Conservation (phyloP, 495 filamentous ascomycete genomes). For the Apiosordaria backusii region DNA sequence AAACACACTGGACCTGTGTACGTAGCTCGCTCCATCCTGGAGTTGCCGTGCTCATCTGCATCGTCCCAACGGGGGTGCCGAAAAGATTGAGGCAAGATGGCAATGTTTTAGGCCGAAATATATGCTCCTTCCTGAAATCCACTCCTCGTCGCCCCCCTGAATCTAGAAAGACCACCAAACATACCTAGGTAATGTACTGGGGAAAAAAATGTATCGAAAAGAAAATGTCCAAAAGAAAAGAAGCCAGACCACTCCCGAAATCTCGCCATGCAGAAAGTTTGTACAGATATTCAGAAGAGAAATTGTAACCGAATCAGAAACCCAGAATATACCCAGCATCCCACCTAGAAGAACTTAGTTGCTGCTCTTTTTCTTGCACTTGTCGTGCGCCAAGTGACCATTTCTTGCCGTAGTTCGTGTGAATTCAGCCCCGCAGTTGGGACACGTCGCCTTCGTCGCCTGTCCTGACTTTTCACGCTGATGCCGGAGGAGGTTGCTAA, state of each 20-base stretch:
- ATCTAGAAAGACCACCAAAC: background rate
- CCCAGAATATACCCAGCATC: background rate
- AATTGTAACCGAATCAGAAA: background rate
- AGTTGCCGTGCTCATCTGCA: background rate
- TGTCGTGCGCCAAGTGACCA: slow-evolving; percentile 82
- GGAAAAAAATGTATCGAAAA: background rate
- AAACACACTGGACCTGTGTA: no score
- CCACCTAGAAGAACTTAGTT: slow-evolving; percentile 20
- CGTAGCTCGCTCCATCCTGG: background rate
- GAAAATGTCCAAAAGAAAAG: background rate
- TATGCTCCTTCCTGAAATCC: background rate
- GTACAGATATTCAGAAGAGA: slow-evolving; percentile 3
- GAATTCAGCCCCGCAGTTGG: slow-evolving; percentile 85
- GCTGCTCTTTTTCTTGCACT: slow-evolving; percentile 67
- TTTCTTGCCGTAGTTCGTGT: slow-evolving; percentile 88
- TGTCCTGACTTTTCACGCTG: slow-evolving; percentile 93
- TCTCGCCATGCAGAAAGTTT: background rate
- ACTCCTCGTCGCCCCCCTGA: background rate
- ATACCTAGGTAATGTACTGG: background rate
- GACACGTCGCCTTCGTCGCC: slow-evolving; percentile 79
- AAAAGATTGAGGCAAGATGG: background rate
- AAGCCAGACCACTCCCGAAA: background rate
- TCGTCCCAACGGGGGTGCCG: no score
- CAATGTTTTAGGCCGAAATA: background rate
- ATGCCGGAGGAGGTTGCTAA: slow-evolving; percentile 88